phyloP scores from a whole-genome alignment of 2,329 filamentous ascomycete genomes.

The Colletotrichum chrysophilum region DNA sequence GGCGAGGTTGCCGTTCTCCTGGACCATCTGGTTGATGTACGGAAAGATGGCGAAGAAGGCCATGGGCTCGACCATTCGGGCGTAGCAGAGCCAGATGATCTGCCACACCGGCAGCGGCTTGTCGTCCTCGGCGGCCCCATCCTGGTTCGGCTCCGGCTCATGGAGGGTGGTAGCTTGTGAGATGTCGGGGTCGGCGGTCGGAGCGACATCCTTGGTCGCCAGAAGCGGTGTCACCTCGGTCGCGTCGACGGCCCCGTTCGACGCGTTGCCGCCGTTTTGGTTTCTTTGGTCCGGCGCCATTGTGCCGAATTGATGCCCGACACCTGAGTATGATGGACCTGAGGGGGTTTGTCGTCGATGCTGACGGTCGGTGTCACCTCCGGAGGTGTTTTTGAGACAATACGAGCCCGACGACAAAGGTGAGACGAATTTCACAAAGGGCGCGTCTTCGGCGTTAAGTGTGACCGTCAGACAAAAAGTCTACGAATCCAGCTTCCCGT shows the following conservation, averaged over 20 bases:
- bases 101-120: slow-evolving; percentile 45
- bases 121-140: not conserved
- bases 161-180: not conserved
- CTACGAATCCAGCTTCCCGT: not conserved
- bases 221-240: slow-evolving; percentile 9
- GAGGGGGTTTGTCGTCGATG: not conserved
- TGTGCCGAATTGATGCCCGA: not conserved
- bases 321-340: accelerated
- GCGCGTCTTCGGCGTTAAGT: not conserved
- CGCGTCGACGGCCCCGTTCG: not conserved
- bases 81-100: slow-evolving; percentile 75
- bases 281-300: not conserved
- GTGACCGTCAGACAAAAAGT: not conserved
- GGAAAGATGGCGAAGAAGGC: slow-evolving; percentile 87
- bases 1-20: slow-evolving; percentile 65
- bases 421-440: not conserved
- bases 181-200: slow-evolving; percentile 6
- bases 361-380: not conserved
- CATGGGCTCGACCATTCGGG: slow-evolving; percentile 75
- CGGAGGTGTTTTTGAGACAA: not conserved
- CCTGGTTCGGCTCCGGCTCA: not conserved
- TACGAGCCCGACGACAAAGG: not conserved
- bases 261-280: not conserved
- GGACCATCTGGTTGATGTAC: slow-evolving; percentile 80
- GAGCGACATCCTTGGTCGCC: not conserved